Conservation (phyloP, 305 asterid species). For the Petunia hybrid region DNA sequence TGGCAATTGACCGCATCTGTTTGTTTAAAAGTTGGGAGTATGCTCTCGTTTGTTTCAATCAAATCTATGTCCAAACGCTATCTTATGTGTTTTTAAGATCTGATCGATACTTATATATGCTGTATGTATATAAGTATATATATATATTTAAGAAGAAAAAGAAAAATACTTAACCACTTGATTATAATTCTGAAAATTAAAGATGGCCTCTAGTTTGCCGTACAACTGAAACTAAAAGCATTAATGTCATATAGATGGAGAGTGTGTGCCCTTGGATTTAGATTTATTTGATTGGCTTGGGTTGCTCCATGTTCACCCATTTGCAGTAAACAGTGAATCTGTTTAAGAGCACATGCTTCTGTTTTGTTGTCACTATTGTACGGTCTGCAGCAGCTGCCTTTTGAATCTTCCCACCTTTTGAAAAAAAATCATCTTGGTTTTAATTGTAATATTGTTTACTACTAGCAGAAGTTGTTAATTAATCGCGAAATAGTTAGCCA, state of each 20-base stretch:
- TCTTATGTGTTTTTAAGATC: no score
- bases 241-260: not conserved
- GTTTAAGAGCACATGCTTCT: not conserved
- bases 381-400: not conserved
- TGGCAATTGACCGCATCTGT: no score
- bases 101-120: no score
- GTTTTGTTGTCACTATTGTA: not conserved
- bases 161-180: not conserved
- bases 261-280: not conserved
- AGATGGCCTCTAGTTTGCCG: not conserved
- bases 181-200: not conserved
- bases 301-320: no score
- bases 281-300: not conserved
- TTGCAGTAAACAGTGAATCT: not conserved
- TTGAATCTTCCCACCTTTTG: no score
- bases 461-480: no score
- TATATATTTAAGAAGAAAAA: no score
- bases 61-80: no score
- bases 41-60: no score
- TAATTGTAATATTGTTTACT: not conserved
- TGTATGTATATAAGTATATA: no score
- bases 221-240: not conserved
- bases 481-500: not conserved
- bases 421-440: no score
- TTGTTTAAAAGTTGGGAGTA: no score